Base-by-base conservation (phyloP, 2,329 filamentous ascomycete genomes). In the Neonectria magnoliae region DNA sequence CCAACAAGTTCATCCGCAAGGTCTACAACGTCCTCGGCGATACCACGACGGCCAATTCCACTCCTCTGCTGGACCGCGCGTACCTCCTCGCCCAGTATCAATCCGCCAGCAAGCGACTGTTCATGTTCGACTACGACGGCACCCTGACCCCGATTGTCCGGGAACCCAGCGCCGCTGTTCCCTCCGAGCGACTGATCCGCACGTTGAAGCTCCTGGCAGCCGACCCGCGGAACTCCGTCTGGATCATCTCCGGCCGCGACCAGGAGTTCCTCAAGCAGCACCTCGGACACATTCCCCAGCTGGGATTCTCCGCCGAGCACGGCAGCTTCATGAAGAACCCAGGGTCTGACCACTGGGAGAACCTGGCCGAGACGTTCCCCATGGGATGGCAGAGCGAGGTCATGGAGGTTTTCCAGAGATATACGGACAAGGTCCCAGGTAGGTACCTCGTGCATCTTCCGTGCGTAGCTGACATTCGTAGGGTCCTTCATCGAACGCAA, bases 91-190 rank as follows among this genome's bases (percentile, higher is more conserved):
- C 85, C 59, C 90, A 90, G 65, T 98, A 98, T 79, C 88, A 89
- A 65, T 83, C 86, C 42, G 90, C 93, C 4, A 87, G 87, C 67
- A 93, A 92, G 80, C 90, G 96, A 11, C 84, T 99, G 3, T 97
- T 98, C 83, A 95, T 99, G 93, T 98, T 98, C 76, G 96, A 99
- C 81, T 99, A 99, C 75, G 96, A 99, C 77, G 96, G 96, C 52
- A 99, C 96, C 0, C 86, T 99, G 59, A 98, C 96, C 4, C 93
- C 94, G 0, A 98, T 99, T 73, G 96, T 98, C 60, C 91, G 92
- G 71, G 94, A 98, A 75, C 96, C 96, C 2, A 90, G 91, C 70
- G 90, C 93, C 5, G 96, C 96, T 3, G 90, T 98, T 42, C 96
- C 96, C 0, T 95, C 94, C 1, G 91, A 94, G 71, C 89, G 90